Conservation (phyloP, 2,329 filamentous ascomycete species). For the Colletotrichum lentis region DNA sequence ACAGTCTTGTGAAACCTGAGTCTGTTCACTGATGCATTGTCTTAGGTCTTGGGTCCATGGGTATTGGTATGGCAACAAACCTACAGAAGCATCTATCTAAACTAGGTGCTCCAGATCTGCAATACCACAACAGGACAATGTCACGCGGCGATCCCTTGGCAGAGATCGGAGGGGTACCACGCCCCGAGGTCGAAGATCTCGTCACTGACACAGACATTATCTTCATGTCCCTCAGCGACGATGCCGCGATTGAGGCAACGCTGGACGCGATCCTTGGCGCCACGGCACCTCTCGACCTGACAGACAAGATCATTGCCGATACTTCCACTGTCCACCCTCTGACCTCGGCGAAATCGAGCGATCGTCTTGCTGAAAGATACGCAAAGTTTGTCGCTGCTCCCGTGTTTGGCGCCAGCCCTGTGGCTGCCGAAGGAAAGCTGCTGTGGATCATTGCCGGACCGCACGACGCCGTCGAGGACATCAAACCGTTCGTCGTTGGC, state of each 20-base stretch:
- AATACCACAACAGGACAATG: slow-evolving; percentile 58
- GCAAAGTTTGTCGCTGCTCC: slow-evolving; percentile 55
- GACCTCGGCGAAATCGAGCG: slow-evolving; percentile 47
- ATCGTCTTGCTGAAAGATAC: slow-evolving; percentile 43
- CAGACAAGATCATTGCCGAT: slow-evolving; percentile 56
- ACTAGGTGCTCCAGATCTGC: slow-evolving; percentile 42
- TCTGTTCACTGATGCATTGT: background rate
- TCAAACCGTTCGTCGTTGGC: slow-evolving; percentile 52
- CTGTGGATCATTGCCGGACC: slow-evolving; percentile 58
- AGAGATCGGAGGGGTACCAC: slow-evolving; percentile 43
- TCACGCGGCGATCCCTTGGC: slow-evolving; percentile 51
- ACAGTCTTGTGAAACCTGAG: background rate
- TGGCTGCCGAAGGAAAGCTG: slow-evolving; percentile 56
- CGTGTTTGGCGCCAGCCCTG: slow-evolving; percentile 60
- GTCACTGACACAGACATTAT: slow-evolving; percentile 46
- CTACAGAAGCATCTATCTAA: slow-evolving; percentile 53
- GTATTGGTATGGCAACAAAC: slow-evolving; percentile 58
- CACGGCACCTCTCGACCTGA: slow-evolving; percentile 35
- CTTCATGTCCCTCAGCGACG: slow-evolving; percentile 55
- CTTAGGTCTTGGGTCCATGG: slow-evolving; percentile 61
- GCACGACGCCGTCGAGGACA: slow-evolving; percentile 44
- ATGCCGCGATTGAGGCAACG: slow-evolving; percentile 49
- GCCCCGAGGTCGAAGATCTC: slow-evolving; percentile 42
- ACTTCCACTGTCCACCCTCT: slow-evolving; percentile 60
- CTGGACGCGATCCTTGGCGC: slow-evolving; percentile 45